Evolutionary conservation across 371 early-diverging fungal genomes (phyloP), one percentile per base, ranked within the genome.

Genomic region (Mucor lusitanicus): DNA sequence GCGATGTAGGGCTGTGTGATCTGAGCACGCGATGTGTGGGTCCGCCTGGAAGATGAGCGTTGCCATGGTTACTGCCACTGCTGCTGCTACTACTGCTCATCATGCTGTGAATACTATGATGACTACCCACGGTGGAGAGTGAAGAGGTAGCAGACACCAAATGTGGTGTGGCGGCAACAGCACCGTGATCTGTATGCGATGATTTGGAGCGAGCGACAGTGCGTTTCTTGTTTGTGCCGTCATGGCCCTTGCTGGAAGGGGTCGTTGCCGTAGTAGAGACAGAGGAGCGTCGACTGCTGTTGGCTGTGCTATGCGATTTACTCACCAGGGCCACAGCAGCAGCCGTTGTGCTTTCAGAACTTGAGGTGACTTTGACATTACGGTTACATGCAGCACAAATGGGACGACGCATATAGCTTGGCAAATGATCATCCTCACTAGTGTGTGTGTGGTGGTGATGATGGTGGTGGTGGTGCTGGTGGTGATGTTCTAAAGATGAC

Each of bases 341-440:
- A 39, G 56, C 39, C 15, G 37, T 7, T 6, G 46, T 39, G 19
- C 40, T 55, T 44, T 67, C 62, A 8, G 67, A 61, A 19, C 53
- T 64, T 23, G 71, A 63, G 13, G 53, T 61, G 9, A 63, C 67
- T 59, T 66, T 66, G 17, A 71, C 65, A 62, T 69, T 72, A 46
- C 69, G 73, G 53, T 69, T 65, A 60, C 73, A 72, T 59, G 69
- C 73, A 44, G 65, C 65, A 65, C 73, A 72, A 17, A 72, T 69
- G 5, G 65, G 69, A 42, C 68, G 60, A 7, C 67, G 44, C 70
- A 69, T 69, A 33, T 69, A 69, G n/a, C 61, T 17, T n/a, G 67
- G 67, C 46, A 63, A 32, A 19, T 64, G 50, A 28, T 69, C 69
- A 28, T 66, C 60, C 13, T 32, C 44, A 19, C 21, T 40, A 3